A percentile compares a stretch with the other conserved stretches of the same genome.
Evolutionary conservation across 2,329 filamentous ascomycete genomes (phyloP).

Genomic region (Fusarium albidum): DNA sequence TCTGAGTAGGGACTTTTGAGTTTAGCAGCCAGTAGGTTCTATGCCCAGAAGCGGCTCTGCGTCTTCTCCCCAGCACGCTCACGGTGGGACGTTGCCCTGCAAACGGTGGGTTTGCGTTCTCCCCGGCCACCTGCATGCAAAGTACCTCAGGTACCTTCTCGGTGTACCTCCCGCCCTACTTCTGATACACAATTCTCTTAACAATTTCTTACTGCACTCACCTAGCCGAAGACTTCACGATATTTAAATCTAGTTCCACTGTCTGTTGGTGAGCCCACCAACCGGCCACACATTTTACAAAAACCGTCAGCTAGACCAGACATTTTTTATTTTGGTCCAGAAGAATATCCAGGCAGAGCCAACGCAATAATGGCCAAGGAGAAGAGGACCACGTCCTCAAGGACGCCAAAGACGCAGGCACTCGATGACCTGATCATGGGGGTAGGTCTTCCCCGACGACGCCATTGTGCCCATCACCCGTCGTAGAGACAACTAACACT

Average conservation of each 20-base stretch:
- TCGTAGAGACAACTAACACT: conserved; percentile 6
- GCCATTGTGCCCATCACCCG: background rate
- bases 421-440: conserved; percentile 65
- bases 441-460: conserved; percentile 48
- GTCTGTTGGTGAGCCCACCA: background rate
- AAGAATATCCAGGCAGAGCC: background rate
- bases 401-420: conserved; percentile 38
- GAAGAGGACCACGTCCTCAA: conserved; percentile 14
- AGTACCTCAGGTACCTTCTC: background rate
- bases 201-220: conserved; percentile 17
- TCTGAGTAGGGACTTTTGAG: no score
- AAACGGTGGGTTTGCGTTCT: no score
- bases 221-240: background rate
- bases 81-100: no score
- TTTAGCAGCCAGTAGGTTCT: no score
- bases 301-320: background rate
- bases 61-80: no score
- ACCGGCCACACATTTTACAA: background rate
- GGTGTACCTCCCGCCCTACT: conserved; percentile 3
- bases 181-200: conserved; percentile 20
- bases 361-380: conserved; percentile 26
- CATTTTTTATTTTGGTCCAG: background rate
- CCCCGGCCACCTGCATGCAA: background rate
- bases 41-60: no score
- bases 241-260: background rate